Percentiles rank a stretch among this genome's conserved stretches.
phyloP scores from a whole-genome alignment of 208 protist species.

The Herpetomonas muscarum region DNA sequence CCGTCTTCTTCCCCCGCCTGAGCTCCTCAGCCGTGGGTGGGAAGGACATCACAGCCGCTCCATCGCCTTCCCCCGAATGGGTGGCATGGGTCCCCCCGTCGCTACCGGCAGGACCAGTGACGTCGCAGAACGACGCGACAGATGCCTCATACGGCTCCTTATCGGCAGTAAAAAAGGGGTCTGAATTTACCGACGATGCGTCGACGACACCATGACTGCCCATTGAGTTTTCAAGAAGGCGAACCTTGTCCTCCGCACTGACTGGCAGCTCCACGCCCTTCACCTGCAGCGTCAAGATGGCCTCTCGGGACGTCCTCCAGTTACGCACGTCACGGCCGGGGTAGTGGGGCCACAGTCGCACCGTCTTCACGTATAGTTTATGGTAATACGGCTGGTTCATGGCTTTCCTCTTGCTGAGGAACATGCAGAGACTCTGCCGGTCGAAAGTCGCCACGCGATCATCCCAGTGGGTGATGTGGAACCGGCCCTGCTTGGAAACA shows the following conservation, averaged over 20 bases:
- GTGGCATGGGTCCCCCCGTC: too few species aligned
- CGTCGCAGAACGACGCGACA: too few species aligned
- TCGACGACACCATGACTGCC: too few species aligned
- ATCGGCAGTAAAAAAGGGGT: too few species aligned
- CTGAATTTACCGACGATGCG: too few species aligned
- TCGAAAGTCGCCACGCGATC: slow-evolving; percentile 5
- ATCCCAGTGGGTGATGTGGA: neutral
- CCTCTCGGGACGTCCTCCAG: neutral
- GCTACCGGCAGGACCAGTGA: too few species aligned
- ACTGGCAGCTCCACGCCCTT: neutral
- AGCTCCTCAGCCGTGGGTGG: too few species aligned
- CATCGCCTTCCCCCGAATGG: too few species aligned
- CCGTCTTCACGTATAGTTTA: slow-evolving; percentile 5
- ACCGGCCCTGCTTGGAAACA: neutral
- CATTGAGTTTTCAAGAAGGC: neutral
- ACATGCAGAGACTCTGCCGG: neutral
- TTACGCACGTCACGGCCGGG: neutral
- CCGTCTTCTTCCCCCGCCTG: neutral
- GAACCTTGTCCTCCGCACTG: neutral
- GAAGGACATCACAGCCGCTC: too few species aligned
- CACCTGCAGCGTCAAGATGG: slow-evolving; percentile 6
- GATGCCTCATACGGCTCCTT: too few species aligned
- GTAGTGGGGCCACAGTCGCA: slow-evolving; percentile 10
- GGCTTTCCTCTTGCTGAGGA: slow-evolving; percentile 6
- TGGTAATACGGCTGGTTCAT: slow-evolving; percentile 5